Evolutionary conservation across 2,329 filamentous ascomycete genomes (phyloP), one percentile per base, ranked within the genome.

Genomic region (Ilyonectria destructans): DNA sequence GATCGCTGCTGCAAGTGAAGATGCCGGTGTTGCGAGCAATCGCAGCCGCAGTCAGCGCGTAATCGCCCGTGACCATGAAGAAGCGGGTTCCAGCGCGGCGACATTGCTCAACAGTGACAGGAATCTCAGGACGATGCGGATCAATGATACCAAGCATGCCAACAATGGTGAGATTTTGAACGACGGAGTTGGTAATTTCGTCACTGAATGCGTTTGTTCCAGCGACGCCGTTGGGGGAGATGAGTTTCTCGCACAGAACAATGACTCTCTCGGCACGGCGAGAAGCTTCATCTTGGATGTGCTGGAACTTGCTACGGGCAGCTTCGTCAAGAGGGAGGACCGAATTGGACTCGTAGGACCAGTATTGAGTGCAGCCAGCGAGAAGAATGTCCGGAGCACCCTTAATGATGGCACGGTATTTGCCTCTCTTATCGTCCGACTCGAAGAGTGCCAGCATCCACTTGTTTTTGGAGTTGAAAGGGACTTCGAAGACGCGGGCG

Each of bases 11-110:
- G 6, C 77, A 65, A 19, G 88, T 89, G 72, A 88, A 89, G 70
- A 92, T 92, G 40, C 89, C 89, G 73, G 89, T 91, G 75, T 91
- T 89, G 70, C 86, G 84, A 6, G 90, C 90, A 69, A 92, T 92
- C 13, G 90, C 89, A 55, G 89, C 89, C 0, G 90, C 90, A 6
- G 90, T 92, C 58, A 89, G 79, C 23, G 79, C 84, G 65, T 85
- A 85, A 67, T 85, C 82, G 17, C 83, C 83, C 2, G 84, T 85
- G n/a, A 86, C 84, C 82, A 86, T 85, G 70, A 84, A 82, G 69
- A 84, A 84, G 15, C 83, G 79, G 2, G 83, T 80, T 51, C 84
- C 84, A 29, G 82, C 84, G 21, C 80, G 81, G n/a, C 82, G 82
- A 4, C 82, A 84, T 62, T 84, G 77, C 2, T 75, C 72, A 8